Conservation (phyloP, 768 basidiomycete species). For the Naganishia vaughanmartiniae region DNA sequence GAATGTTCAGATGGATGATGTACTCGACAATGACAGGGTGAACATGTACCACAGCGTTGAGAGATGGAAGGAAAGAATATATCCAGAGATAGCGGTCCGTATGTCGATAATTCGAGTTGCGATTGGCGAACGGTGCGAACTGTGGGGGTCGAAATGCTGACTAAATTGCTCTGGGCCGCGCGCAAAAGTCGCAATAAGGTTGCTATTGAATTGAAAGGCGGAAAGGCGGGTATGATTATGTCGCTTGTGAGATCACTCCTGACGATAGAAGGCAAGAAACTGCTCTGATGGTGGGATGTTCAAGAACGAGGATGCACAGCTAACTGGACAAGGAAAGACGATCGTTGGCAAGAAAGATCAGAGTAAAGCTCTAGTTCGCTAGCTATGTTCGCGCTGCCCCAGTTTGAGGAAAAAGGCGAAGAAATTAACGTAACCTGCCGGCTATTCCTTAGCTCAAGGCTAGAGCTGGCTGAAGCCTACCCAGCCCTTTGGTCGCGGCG, state of each 20-base stretch:
- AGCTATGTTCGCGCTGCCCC: too few species aligned
- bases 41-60: not conserved
- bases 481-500: not conserved
- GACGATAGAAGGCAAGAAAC: not conserved
- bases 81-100: not conserved
- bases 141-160: constrained; percentile 1
- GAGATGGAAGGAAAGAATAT: not conserved
- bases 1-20: not conserved
- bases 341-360: not conserved
- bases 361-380: not conserved
- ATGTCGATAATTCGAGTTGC: not conserved
- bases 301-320: not conserved
- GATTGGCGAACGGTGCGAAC: not conserved
- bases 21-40: not conserved
- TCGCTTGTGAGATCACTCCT: not conserved
- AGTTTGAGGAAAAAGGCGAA: not conserved
- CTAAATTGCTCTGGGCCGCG: not conserved
- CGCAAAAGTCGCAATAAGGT: not conserved
- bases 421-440: not conserved
- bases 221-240: not conserved
- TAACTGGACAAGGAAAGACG: not conserved
- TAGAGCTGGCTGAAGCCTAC: not conserved
- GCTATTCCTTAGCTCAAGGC: not conserved
- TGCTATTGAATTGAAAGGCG: too few species aligned
- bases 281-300: not conserved